phyloP scores from a whole-genome alignment of 441 rosid species.

The Dalechampia spathulata region DNA sequence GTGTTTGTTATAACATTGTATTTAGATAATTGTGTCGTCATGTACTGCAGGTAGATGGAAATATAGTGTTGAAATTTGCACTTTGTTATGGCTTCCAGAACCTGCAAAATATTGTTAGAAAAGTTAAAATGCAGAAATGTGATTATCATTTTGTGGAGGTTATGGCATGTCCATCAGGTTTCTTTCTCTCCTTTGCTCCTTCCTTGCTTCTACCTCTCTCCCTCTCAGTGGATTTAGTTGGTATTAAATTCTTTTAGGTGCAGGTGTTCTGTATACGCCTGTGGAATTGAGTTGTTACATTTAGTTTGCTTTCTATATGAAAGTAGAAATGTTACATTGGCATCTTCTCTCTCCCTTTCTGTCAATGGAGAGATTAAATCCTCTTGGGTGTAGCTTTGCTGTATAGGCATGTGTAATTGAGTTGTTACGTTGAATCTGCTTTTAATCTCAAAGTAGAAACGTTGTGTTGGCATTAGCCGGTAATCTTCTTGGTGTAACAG shows the following conservation, averaged over 20 bases:
- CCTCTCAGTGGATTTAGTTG: too few species aligned
- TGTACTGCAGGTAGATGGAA: constrained; percentile 61
- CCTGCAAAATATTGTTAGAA: constrained; percentile 85
- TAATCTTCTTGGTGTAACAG: constrained; percentile 25
- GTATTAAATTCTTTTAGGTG: too few species aligned
- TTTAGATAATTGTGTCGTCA: background rate
- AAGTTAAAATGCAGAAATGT: constrained; percentile 59
- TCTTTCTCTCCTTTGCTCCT: background rate
- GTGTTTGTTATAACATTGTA: background rate
- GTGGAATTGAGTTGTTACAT: too few species aligned
- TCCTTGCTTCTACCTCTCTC: background rate
- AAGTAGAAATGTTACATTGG: too few species aligned
- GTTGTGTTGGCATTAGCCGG: background rate
- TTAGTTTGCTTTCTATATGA: too few species aligned
- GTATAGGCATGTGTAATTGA: background rate
- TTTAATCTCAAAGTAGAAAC: background rate
- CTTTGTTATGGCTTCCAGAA: constrained; percentile 88
- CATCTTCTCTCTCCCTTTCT: background rate
- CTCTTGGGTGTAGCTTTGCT: background rate
- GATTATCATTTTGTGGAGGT: constrained; percentile 93
- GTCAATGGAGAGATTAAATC: too few species aligned
- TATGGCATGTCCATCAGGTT: constrained; percentile 99
- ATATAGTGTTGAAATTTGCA: constrained; percentile 68
- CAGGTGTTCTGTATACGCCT: too few species aligned
- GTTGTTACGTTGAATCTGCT: background rate